A percentile compares a stretch with the other conserved stretches of the same genome.
Evolutionary conservation across 1,139 yeast species (phyloP).

Genomic region (Pichia sp.): DNA sequence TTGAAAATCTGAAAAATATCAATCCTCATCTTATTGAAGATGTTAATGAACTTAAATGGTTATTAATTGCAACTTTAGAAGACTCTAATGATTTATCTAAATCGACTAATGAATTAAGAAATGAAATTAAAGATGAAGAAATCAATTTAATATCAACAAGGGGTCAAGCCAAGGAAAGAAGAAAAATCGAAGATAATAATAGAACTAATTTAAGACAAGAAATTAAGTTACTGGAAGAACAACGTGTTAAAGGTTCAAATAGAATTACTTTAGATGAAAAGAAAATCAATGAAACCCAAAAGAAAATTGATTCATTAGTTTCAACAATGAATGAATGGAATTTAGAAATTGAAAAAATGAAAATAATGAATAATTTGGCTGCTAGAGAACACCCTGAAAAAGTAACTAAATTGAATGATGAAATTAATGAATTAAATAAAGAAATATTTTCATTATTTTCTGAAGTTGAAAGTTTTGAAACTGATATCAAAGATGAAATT

Average conservation of each 20-base stretch:
- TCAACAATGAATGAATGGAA: constrained; percentile 30
- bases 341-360: constrained; percentile 26
- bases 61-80: constrained; percentile 43
- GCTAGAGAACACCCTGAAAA: constrained; percentile 20
- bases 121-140: constrained; percentile 40
- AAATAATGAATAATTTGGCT: constrained; percentile 16
- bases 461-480: constrained; percentile 34
- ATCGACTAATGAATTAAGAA: constrained; percentile 34
- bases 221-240: constrained; percentile 41
- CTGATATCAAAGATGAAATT: constrained; percentile 31
- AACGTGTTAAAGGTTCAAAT: constrained; percentile 30
- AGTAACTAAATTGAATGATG: constrained; percentile 18
- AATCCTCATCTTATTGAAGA: constrained; percentile 32
- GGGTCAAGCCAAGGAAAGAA: constrained; percentile 37
- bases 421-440: constrained; percentile 27
- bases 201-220: constrained; percentile 43
- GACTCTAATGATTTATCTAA: constrained; percentile 40
- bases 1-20: constrained; percentile 1
- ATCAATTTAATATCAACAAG: constrained; percentile 34
- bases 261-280: constrained; percentile 30
- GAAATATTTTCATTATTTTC: constrained; percentile 23
- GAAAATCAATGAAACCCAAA: constrained; percentile 23
- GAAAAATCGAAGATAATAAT: constrained; percentile 43
- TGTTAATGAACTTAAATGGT: constrained; percentile 43
- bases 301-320: constrained; percentile 29